Conservation (phyloP, 2,329 filamentous ascomycete genomes). For the Simplicillium sp. region DNA sequence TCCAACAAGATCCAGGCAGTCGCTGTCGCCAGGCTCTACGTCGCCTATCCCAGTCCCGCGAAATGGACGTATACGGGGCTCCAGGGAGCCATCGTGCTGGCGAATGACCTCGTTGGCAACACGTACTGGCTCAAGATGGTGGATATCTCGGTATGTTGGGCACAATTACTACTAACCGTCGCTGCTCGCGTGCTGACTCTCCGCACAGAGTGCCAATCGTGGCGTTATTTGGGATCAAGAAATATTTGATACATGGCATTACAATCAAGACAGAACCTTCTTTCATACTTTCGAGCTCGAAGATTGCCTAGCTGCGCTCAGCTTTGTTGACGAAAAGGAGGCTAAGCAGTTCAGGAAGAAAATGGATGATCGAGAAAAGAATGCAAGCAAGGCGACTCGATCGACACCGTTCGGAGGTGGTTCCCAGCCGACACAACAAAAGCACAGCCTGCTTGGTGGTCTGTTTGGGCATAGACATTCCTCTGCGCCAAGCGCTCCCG, state of each 20-base stretch:
- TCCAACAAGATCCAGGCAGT: slow-evolving; percentile 97
- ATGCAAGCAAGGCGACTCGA: slow-evolving; percentile 79
- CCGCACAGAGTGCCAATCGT: slow-evolving; percentile 55
- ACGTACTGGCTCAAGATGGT: slow-evolving; percentile 98
- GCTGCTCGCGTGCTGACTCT: slow-evolving; percentile 2
- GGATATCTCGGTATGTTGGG: slow-evolving; percentile 67
- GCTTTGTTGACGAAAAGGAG: slow-evolving; percentile 95
- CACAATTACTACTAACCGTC: slow-evolving; percentile 6
- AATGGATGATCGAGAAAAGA: slow-evolving; percentile 92
- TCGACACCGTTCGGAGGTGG: slow-evolving; percentile 63
- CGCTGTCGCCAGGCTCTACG: slow-evolving; percentile 85
- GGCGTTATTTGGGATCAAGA: slow-evolving; percentile 97
- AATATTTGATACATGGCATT: slow-evolving; percentile 88
- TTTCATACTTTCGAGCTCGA: slow-evolving; percentile 97
- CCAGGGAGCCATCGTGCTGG: slow-evolving; percentile 83
- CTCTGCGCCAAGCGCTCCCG: slow-evolving; percentile 47
- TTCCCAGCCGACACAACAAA: slow-evolving; percentile 25
- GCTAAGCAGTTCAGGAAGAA: slow-evolving; percentile 96
- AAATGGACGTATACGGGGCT: slow-evolving; percentile 93
- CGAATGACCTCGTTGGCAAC: slow-evolving; percentile 88
- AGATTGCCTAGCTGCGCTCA: slow-evolving; percentile 80
- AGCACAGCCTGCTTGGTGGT: slow-evolving; percentile 45
- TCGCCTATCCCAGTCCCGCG: slow-evolving; percentile 76
- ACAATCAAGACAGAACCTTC: slow-evolving; percentile 95
- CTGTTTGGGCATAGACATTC: slow-evolving; percentile 51